Percentiles rank a stretch among this genome's conserved stretches.
These are phyloP conservation scores for Vitis rupestris DNA, from an alignment of 164 flowering plant species.

Conservation along the genomic window DNA sequence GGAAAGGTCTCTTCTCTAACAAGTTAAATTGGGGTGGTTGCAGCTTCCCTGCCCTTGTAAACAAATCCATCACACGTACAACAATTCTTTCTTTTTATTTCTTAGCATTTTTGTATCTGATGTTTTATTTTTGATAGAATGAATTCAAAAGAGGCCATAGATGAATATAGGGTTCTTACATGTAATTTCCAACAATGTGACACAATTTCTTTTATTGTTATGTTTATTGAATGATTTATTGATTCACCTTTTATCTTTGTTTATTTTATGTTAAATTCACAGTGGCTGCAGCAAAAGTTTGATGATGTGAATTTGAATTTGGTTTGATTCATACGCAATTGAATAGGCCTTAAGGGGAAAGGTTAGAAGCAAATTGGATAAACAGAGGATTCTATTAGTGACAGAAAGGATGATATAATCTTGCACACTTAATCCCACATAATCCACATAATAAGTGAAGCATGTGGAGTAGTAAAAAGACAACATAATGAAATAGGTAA, in stretches of 20 bases:
- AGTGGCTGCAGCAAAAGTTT: no score
- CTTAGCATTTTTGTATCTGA: conserved; percentile 4
- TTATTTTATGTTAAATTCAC: neutral
- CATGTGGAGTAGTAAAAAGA: no score
- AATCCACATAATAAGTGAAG: no score
- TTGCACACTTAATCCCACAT: no score
- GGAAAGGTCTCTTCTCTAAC: conserved; percentile 38
- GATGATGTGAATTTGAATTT: neutral
- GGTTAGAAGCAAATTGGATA: no score
- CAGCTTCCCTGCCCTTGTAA: conserved; percentile 24
- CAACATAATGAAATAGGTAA: no score
- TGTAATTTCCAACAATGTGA: conserved; percentile 17
- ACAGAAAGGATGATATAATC: no score
- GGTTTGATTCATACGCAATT: no score
- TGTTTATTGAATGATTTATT: neutral
- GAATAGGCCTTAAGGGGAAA: neutral
- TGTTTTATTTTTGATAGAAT: conserved; percentile 10
- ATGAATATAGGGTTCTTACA: conserved; percentile 17
- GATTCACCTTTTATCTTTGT: neutral
- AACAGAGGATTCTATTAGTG: no score
- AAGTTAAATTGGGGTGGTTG: conserved; percentile 1
- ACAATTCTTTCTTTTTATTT: conserved; percentile 21
- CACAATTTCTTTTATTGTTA: conserved; percentile 12
- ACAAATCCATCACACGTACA: conserved; percentile 19
- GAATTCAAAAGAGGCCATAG: conserved; percentile 2